phyloP scores from a whole-genome alignment of 257 asterid genomes.

The Cynanchum wilfordii region DNA sequence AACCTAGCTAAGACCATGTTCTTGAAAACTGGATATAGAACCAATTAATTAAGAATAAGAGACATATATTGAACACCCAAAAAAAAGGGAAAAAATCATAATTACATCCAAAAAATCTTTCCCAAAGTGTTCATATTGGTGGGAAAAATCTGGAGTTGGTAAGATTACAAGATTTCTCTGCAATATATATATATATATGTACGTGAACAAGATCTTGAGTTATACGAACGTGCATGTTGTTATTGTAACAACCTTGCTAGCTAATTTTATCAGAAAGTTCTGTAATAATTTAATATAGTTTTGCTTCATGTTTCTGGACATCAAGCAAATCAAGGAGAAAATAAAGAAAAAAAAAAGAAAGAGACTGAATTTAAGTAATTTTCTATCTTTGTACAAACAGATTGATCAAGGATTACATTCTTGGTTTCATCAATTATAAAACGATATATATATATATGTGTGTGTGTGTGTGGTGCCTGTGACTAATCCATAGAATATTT shows the following conservation, averaged over 20 bases:
- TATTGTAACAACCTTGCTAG: not conserved
- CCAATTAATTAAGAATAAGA: not conserved
- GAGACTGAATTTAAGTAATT: not conserved
- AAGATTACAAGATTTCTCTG: constrained; percentile 2
- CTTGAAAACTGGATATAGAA: not conserved
- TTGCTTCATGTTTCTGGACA: constrained; percentile 10
- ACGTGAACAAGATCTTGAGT: not conserved
- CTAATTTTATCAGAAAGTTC: too few species aligned
- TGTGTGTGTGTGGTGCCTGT: too few species aligned
- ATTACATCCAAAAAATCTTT: not conserved
- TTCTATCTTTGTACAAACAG: not conserved
- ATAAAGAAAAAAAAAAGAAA: too few species aligned
- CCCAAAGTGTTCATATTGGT: not conserved
- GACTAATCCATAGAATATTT: not conserved
- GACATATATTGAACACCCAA: not conserved
- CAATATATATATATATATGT: not conserved
- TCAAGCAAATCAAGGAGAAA: not conserved
- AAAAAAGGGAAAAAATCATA: not conserved
- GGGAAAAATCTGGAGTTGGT: constrained; percentile 8
- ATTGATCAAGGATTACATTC: not conserved
- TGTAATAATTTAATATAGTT: not conserved
- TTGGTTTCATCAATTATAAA: not conserved
- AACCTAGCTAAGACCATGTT: not conserved
- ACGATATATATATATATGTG: not conserved
- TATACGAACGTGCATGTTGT: not conserved